phyloP scores from a whole-genome alignment of 2,329 filamentous ascomycete genomes.

The Tolypocladium endophyticum region DNA sequence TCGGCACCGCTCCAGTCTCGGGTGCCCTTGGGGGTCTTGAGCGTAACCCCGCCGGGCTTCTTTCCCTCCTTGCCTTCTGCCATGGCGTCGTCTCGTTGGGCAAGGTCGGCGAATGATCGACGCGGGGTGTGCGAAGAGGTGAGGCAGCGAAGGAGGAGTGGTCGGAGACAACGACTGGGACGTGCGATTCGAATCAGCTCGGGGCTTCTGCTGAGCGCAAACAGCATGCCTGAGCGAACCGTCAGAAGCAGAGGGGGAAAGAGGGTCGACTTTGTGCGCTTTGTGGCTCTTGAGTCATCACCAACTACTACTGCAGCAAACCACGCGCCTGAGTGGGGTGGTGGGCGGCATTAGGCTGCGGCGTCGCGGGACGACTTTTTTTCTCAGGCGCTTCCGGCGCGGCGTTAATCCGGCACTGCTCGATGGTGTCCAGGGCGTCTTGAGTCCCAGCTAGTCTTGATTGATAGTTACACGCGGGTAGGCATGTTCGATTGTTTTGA shows the following conservation, averaged over 20 bases:
- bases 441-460: background rate
- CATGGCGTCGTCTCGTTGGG: conserved; percentile 13
- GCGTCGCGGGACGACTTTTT: background rate
- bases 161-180: background rate
- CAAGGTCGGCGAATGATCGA: background rate
- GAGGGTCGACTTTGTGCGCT: conserved; percentile 4
- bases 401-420: background rate
- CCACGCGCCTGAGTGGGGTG: conserved; percentile 4
- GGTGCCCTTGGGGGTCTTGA: conserved; percentile 87
- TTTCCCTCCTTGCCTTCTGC: conserved; percentile 28
- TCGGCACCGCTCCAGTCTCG: conserved; percentile 76
- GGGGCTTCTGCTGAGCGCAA: conserved; percentile 6
- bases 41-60: conserved; percentile 38
- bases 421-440: no score
- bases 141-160: conserved; percentile 2
- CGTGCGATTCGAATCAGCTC: background rate
- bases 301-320: conserved; percentile 4
- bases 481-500: no score
- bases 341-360: background rate
- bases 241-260: conserved; percentile 1
- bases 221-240: conserved; percentile 8
- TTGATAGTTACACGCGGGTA: background rate
- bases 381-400: background rate
- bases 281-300: conserved; percentile 6
- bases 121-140: background rate